Evolutionary conservation across 768 basidiomycete species (phyloP), one percentile per base, ranked within the genome.

Genomic region (Pulveroboletus sp.): DNA sequence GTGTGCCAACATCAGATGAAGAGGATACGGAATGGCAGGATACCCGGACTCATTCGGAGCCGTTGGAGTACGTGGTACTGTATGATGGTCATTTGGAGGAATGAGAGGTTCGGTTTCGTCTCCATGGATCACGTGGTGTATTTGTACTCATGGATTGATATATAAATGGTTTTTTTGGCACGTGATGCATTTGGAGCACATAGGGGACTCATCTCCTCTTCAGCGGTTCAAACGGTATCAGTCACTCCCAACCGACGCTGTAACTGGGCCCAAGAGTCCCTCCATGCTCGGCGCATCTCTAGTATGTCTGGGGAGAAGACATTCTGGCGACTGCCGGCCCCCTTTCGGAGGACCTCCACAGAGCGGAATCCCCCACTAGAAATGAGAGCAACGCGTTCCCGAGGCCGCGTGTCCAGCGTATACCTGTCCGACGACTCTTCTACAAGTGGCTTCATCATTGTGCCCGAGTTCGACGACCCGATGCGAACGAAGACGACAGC

Each of bases 61-160:
- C 63, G 6, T 65, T 77, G 55, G 85, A 88, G 53, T 89, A 86
- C 59, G 84, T 88, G 13, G 73, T 89, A 49, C 65, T 89, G 50
- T 89, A 86, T 55, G 87, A 87, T 60, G 82, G 81, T 53, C 73
- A 72, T 43, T 79, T 79, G 0, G 80, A 81, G 31, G 80, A 79
- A 30, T 68, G 55, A 65, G 43, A 18, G 24, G 17, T 14, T 39
- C 15, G 5, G 39, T 31, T 50, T 48, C n/a, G 15, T 8, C 17
- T 47, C n/a, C n/a, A 37, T 53, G 27, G 27, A 28, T 28, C 27
- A 28, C 27, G 27, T 50, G 8, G 30, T 57, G 47, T 63, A 15
- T 53, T 26, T 48, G 45, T 44, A 40, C 13, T 26, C 33, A 33
- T 4, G 9, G 32, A 32, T 32, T 15, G 14, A 33, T 39, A 42